Base-by-base conservation (phyloP, 352 stramenopile species). In the Phytophthora podocarpi region DNA sequence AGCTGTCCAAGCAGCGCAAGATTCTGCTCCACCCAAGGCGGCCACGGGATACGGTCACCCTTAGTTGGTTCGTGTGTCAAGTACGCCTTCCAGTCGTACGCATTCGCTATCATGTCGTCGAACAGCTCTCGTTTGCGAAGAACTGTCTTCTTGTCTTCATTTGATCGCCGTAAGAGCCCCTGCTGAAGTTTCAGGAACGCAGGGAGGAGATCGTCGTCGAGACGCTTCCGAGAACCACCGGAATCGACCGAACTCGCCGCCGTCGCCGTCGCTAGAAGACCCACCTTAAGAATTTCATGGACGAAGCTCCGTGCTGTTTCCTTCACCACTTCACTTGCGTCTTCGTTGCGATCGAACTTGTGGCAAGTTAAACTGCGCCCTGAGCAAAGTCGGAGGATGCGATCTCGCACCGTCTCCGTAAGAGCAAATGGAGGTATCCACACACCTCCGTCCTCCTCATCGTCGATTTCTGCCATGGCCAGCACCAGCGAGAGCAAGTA, bases 81-180 rank as follows among this genome's bases (percentile, higher is more conserved):
- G 43, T 78, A 80, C 0, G 24, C 10, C 32, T 65, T 76, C 73
- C 73, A 82, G 5, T 58, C 18, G 15, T 40, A 23, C 6, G 16
- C 18, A 42, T 78, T 57, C n/a, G 50, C 27, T n/a, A 54, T 16
- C 70, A 82, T 82, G 20, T 82, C 63, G 7, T 49, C 31, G 9
- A 66, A 70, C 6, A 82, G 24, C 3, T 59, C 43, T 24, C 42
- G 43, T 31, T 47, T 43, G 51, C 23, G 16, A n/a, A n/a, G n/a
- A n/a, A n/a, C n/a, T n/a, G n/a, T n/a, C n/a, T n/a, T n/a, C n/a
- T n/a, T n/a, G n/a, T n/a, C n/a, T 30, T 16, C 21, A 16, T 41
- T 43, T 10, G 16, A 39, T 15, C 9, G 12, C 1, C 49, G 24
- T 12, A 54, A 18, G 28, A 82, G 50, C 4, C 34, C 47, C 13